Percentiles rank a stretch among this genome's conserved stretches.
These are phyloP conservation scores for Saccharomyces hybrid DNA, from an alignment of 1,139 yeast genomes.

Conservation along the genomic window DNA sequence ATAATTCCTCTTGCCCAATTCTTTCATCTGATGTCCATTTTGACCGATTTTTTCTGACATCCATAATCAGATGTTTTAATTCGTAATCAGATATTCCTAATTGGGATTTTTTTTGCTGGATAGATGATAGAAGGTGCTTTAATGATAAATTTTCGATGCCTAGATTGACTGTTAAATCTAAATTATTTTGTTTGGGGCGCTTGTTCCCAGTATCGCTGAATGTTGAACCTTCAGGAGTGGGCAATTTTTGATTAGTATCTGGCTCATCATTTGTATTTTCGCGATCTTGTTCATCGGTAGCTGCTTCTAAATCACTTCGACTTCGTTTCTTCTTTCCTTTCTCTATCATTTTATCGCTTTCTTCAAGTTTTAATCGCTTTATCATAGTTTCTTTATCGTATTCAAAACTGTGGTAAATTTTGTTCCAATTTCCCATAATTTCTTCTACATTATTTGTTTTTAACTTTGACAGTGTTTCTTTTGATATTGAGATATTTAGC, in stretches of 20 bases:
- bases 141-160: constrained; percentile 81
- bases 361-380: constrained; percentile 71
- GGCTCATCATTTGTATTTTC: background rate
- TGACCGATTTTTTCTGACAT: constrained; percentile 88
- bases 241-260: constrained; percentile 1
- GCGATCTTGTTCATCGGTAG: constrained; percentile 6
- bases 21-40: constrained; percentile 95
- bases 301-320: constrained; percentile 9
- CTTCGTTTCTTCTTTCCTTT: constrained; percentile 21
- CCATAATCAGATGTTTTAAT: constrained; percentile 75
- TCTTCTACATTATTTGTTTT: constrained; percentile 24
- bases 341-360: constrained; percentile 67
- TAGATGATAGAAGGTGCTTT: constrained; percentile 68
- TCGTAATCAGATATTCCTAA: constrained; percentile 77
- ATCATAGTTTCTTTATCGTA: constrained; percentile 70
- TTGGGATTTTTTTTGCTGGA: constrained; percentile 70
- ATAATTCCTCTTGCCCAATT: constrained; percentile 93
- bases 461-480: constrained; percentile 23
- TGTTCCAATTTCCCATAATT: constrained; percentile 42
- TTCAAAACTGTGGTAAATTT: constrained; percentile 77
- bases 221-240: constrained; percentile 5
- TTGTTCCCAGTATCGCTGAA: constrained; percentile 6
- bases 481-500: constrained; percentile 28
- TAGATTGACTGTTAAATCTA: constrained; percentile 39
- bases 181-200: constrained; percentile 16